Conservation (phyloP, 108 stramenopile genomes). For the Craspedostauros australis region DNA sequence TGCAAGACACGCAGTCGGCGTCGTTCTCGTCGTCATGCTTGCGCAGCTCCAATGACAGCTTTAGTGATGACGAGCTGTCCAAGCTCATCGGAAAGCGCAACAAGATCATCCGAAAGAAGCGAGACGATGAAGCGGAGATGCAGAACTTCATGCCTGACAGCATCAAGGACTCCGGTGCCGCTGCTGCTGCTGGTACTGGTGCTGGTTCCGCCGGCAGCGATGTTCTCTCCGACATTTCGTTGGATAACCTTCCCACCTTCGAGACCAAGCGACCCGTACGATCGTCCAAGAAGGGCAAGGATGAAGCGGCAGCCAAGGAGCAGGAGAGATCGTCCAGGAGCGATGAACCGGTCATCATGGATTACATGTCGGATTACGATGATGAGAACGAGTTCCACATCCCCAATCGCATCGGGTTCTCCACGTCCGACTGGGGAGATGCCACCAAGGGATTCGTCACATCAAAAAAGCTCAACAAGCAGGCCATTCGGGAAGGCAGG, state of each 20-base stretch:
- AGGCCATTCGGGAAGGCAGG: constrained; percentile 51
- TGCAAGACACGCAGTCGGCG: no score
- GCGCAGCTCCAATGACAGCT: not conserved
- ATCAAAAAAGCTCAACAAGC: constrained; percentile 62
- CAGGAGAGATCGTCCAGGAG: not conserved
- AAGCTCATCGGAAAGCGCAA: constrained; percentile 44
- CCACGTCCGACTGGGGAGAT: constrained; percentile 65
- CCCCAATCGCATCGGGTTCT: constrained; percentile 81
- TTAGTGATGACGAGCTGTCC: constrained; percentile 38
- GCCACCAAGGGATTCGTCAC: constrained; percentile 47
- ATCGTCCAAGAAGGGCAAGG: constrained; percentile 18
- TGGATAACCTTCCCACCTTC: constrained; percentile 37
- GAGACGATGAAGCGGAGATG: constrained; percentile 24
- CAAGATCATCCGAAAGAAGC: constrained; percentile 36
- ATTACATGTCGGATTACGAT: constrained; percentile 50
- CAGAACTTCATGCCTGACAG: no score
- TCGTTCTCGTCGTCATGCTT: not conserved
- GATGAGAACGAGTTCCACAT: constrained; percentile 87
- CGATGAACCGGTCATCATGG: constrained; percentile 32
- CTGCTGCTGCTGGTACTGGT: no score
- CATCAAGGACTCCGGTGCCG: no score
- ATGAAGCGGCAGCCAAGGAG: constrained; percentile 15
- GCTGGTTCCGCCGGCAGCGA: no score
- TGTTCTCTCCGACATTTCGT: not conserved
- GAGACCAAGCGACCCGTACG: constrained; percentile 27